Evolutionary conservation across 768 basidiomycete species (phyloP).

Genomic region (Cystobasidium onofrii): DNA sequence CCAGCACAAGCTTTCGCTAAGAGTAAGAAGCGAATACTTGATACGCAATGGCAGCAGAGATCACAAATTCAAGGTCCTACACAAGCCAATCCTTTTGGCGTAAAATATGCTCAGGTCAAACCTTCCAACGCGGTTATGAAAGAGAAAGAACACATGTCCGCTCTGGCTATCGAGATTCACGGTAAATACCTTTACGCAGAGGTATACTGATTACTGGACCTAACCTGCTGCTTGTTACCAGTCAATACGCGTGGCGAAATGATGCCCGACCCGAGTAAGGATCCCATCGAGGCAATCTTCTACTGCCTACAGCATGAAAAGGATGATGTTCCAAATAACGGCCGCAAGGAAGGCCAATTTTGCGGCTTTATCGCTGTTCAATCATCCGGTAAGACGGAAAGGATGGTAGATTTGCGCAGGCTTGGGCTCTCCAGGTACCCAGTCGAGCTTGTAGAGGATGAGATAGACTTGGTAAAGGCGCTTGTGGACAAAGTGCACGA

Average conservation of each 20-base stretch:
- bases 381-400: conserved; percentile 38
- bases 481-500: conserved; percentile 64
- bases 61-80: conserved; percentile 63
- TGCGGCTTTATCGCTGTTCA: conserved; percentile 55
- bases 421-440: conserved; percentile 39
- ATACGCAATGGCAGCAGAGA: conserved; percentile 14
- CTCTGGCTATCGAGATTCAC: conserved; percentile 75
- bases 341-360: conserved; percentile 44
- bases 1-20: not conserved
- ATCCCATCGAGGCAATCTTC: conserved; percentile 63
- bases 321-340: conserved; percentile 46
- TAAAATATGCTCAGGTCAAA: conserved; percentile 55
- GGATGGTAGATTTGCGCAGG: conserved; percentile 15
- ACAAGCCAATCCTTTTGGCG: conserved; percentile 62
- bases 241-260: conserved; percentile 51
- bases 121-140: conserved; percentile 44
- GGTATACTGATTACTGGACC: no score
- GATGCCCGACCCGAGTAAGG: conserved; percentile 59
- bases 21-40: conserved; percentile 10
- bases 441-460: conserved; percentile 56
- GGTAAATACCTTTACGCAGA: conserved; percentile 55
- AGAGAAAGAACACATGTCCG: conserved; percentile 64
- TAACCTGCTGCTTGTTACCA: not conserved
- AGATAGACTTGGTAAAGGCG: conserved; percentile 71
- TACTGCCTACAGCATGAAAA: conserved; percentile 60